Conservation (phyloP, 208 protist species). For the Phytomonas serpens region DNA sequence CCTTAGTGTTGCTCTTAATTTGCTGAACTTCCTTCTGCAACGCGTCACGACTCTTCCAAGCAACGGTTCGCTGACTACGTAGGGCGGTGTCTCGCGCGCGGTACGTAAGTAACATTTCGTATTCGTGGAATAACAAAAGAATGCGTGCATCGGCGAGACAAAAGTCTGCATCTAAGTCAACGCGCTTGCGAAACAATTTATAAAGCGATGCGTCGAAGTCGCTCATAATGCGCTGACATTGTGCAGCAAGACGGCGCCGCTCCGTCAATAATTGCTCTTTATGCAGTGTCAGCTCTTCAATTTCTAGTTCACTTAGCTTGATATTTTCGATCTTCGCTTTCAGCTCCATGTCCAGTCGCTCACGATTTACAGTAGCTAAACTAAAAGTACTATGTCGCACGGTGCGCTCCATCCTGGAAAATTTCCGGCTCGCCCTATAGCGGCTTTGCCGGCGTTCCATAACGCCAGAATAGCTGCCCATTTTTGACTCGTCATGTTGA, state of each 20-base stretch:
- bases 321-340: conserved; percentile 77
- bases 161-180: conserved; percentile 88
- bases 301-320: conserved; percentile 63
- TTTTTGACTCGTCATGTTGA: conserved; percentile 5
- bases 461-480: background rate
- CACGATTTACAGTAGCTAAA: conserved; percentile 39
- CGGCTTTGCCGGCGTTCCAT: background rate
- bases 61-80: conserved; percentile 35
- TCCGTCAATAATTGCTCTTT: conserved; percentile 54
- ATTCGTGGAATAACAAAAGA: conserved; percentile 92
- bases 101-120: conserved; percentile 91
- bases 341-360: conserved; percentile 78
- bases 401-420: conserved; percentile 19
- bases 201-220: conserved; percentile 78
- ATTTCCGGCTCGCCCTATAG: conserved; percentile 4
- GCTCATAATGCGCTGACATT: conserved; percentile 32
- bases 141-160: conserved; percentile 90
- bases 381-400: conserved; percentile 38
- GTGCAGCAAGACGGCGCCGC: conserved; percentile 37
- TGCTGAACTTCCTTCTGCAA: conserved; percentile 48
- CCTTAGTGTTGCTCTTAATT: conserved; percentile 40
- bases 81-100: conserved; percentile 85
- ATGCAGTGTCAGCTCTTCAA: conserved; percentile 73
- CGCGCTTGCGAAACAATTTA: conserved; percentile 71
- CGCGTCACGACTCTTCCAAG: conserved; percentile 50